Evolutionary conservation across 306 rosid species (phyloP).

Genomic region (Cyclanthera cordifolia): DNA sequence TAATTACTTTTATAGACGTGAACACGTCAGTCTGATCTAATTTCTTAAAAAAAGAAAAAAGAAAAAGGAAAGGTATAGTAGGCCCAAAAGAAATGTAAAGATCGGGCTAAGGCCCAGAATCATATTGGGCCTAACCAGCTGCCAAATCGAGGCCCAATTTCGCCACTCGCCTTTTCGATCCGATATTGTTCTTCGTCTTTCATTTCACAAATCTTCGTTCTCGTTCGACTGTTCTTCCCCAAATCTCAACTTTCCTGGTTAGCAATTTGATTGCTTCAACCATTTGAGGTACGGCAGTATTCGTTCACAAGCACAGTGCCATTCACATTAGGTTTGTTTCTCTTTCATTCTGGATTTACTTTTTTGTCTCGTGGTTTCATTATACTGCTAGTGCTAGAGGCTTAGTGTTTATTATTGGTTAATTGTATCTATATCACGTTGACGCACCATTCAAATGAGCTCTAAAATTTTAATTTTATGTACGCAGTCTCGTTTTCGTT

Average conservation of each 20-base stretch:
- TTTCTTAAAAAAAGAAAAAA: too few relatives aligned
- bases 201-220: constrained; percentile 7
- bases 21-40: too few relatives aligned
- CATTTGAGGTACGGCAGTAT: neutral
- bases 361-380: neutral
- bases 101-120: neutral
- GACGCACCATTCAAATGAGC: neutral
- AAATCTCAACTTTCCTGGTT: neutral
- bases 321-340: neutral
- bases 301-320: neutral
- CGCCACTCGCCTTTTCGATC: neutral
- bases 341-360: neutral
- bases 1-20: too few relatives aligned
- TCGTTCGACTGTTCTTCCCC: neutral
- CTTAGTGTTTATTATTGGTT: neutral
- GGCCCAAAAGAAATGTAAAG: neutral
- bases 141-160: constrained; percentile 2
- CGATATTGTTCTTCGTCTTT: neutral
- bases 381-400: neutral
- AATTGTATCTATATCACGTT: neutral
- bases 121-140: neutral
- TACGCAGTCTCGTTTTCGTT: neutral
- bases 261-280: neutral
- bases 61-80: too few relatives aligned
- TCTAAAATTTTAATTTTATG: neutral